A percentile compares a stretch with the other conserved stretches of the same genome.
These are phyloP conservation scores for Hypoxylon sp. DNA, from an alignment of 2,329 filamentous ascomycete species.

Conservation along the genomic window DNA sequence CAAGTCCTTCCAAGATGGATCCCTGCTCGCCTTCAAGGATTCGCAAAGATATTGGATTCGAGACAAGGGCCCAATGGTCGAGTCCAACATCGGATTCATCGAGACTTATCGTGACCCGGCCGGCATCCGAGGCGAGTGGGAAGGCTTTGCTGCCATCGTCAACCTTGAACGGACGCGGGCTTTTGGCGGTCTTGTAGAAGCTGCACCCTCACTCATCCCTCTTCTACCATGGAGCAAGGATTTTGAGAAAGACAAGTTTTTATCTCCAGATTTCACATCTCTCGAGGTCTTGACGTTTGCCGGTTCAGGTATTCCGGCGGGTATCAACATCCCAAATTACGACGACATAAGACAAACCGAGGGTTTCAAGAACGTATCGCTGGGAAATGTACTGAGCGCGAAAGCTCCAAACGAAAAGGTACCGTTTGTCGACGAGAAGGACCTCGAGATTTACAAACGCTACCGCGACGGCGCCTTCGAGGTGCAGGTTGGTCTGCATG, in stretches of 20 bases:
- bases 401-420: slow-evolving; percentile 93
- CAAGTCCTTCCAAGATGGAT: slow-evolving; percentile 77
- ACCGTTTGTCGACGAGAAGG: slow-evolving; percentile 83
- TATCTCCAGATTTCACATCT: slow-evolving; percentile 94
- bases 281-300: slow-evolving; percentile 89
- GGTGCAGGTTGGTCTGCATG: slow-evolving; percentile 94
- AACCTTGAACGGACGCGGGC: slow-evolving; percentile 90
- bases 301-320: slow-evolving; percentile 71
- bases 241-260: slow-evolving; percentile 96
- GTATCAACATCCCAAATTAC: slow-evolving; percentile 65
- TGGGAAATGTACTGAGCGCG: slow-evolving; percentile 91
- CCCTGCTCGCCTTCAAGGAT: slow-evolving; percentile 79
- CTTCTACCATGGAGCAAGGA: slow-evolving; percentile 86
- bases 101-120: slow-evolving; percentile 87
- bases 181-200: slow-evolving; percentile 84
- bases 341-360: slow-evolving; percentile 72
- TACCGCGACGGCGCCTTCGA: slow-evolving; percentile 91
- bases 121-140: slow-evolving; percentile 83
- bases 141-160: slow-evolving; percentile 83
- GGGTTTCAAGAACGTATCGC: slow-evolving; percentile 91
- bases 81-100: slow-evolving; percentile 84
- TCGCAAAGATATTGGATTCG: slow-evolving; percentile 83
- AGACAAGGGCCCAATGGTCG: slow-evolving; percentile 81
- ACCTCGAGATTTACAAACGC: slow-evolving; percentile 79
- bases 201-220: slow-evolving; percentile 83